Evolutionary conservation across 371 early-diverging fungal species (phyloP).

Genomic region (Lichtheimia ornata): DNA sequence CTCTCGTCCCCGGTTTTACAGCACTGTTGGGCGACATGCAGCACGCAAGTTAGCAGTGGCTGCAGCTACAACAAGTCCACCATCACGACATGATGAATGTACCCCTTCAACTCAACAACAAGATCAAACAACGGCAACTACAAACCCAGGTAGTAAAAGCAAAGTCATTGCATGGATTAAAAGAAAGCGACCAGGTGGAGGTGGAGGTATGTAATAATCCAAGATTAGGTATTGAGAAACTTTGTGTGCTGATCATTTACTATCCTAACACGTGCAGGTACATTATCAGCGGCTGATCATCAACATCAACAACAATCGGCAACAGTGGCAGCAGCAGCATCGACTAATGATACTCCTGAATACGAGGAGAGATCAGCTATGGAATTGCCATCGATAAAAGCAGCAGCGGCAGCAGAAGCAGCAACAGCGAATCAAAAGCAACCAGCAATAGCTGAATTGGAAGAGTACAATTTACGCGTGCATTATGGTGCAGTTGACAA

Average conservation of each 20-base stretch:
- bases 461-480: conserved; percentile 1
- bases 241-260: too few species aligned
- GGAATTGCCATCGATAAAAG: neutral
- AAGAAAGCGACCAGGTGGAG: conserved; percentile 12
- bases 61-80: neutral
- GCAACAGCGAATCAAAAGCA: neutral
- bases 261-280: too few species aligned
- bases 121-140: too few species aligned
- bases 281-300: too few species aligned
- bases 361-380: too few species aligned
- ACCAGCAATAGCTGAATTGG: neutral
- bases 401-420: neutral
- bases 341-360: neutral
- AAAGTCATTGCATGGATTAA: conserved; percentile 22
- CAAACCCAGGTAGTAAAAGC: neutral
- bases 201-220: too few species aligned
- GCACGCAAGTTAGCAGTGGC: conserved; percentile 1
- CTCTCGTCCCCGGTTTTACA: conserved; percentile 1
- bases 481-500: conserved; percentile 15
- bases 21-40: conserved; percentile 4
- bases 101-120: neutral
- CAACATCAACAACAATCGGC: neutral
- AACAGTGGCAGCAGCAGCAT: conserved; percentile 3
- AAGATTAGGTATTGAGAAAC: too few species aligned
- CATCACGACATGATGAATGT: neutral